These are phyloP conservation scores for Leccinum pachyderme DNA, from an alignment of 1,284 basidiomycete genomes.

Conservation along the genomic window DNA sequence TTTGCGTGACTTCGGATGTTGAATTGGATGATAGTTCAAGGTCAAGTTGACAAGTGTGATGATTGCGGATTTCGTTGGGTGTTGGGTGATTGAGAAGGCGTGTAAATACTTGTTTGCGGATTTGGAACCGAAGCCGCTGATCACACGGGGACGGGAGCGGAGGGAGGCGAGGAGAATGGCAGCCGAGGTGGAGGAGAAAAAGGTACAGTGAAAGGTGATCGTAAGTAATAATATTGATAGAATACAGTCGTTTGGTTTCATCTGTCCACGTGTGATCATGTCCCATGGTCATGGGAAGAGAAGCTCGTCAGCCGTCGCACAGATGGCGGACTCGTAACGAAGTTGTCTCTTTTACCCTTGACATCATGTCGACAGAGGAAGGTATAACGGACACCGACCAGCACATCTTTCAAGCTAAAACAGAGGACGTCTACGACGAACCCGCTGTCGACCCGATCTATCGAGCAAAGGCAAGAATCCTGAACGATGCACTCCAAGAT, in stretches of 20 bases:
- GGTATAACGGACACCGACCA: neutral
- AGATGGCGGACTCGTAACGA: neutral
- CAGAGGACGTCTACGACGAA: constrained; percentile 45
- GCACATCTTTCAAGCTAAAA: constrained; percentile 20
- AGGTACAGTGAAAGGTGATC: constrained; percentile 18
- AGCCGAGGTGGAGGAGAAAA: constrained; percentile 21
- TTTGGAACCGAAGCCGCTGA: constrained; percentile 81
- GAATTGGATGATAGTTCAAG: constrained; percentile 62
- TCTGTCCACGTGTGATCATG: too few species aligned
- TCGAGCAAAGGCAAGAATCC: constrained; percentile 56
- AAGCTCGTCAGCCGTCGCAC: neutral
- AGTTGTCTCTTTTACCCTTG: neutral
- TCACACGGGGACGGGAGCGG: constrained; percentile 80
- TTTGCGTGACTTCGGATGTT: neutral
- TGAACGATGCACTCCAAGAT: constrained; percentile 67
- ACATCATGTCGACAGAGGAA: constrained; percentile 10
- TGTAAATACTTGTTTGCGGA: constrained; percentile 91
- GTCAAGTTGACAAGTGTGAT: constrained; percentile 75
- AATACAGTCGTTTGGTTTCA: too few species aligned
- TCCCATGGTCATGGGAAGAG: too few species aligned
- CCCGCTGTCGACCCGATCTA: constrained; percentile 59
- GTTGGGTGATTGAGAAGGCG: constrained; percentile 77
- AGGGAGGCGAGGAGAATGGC: constrained; percentile 44
- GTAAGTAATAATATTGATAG: too few species aligned
- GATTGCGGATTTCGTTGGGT: constrained; percentile 87